Evolutionary conservation across 345 rosid species (phyloP), one percentile per base, ranked within the genome.

Genomic region (Rhizophora mangle): DNA sequence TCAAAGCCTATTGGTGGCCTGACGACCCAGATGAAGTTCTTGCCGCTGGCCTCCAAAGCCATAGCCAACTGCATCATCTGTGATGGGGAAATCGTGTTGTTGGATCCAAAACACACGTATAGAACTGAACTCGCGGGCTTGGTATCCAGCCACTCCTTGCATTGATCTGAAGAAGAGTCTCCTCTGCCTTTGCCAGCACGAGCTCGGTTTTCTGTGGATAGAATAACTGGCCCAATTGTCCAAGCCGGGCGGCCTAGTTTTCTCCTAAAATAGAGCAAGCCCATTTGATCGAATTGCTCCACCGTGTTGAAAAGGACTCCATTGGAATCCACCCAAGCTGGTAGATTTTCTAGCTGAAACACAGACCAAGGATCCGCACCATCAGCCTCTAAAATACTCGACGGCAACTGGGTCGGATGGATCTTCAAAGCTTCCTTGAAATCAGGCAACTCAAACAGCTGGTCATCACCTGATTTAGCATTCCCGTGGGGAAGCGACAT

Each of bases 1-100:
- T 87, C 91, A 47, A 71, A 81, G 0, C 87, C 95, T 6, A 80
- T 46, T 6, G 95, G 97, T 3, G 97, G 95, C 79, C 95, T 76
- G 56, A 89, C 88, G 0, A 83, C 92, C 95, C 97, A 89, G 46
- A 91, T 83, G 81, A 89, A 91, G 34, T 83, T 72, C 70, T 73
- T 80, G 68, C 83, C 82, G 49, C 87, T 75, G 1, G 76, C 77
- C 72, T 87, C 95, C 72, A 91, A 71, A 0, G 87, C 95, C 67
- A 58, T 68, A 3, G 89, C 95, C 62, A 91, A 39, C 20, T 89
- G 80, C 71, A 77, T 77, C 87, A 87, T 91, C 8, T 91, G 91
- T 0, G 85, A 68, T 20, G 75, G 67, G 10, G 81, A 72, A 13
- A 91, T 84, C 37, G 88, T 78, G 74, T 89, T 89, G 72, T 83